These are phyloP conservation scores for Pythium aquatile DNA, from an alignment of 352 stramenopile species.

Conservation along the genomic window DNA sequence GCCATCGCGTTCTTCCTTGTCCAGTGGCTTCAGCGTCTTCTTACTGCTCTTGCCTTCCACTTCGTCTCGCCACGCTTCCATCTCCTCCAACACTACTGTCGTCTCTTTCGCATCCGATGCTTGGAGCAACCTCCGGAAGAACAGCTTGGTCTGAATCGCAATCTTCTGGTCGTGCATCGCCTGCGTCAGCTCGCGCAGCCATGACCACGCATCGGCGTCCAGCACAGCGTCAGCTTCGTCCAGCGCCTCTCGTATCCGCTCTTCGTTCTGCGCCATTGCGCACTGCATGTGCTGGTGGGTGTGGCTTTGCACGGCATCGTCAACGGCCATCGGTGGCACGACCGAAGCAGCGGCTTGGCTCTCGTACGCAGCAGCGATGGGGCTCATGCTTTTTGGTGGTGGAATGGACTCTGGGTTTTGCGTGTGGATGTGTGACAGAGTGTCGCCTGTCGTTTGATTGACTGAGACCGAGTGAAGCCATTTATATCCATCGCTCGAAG, in stretches of 20 bases:
- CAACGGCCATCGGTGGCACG: not conserved
- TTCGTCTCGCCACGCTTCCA: constrained; percentile 17
- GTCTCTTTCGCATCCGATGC: not conserved
- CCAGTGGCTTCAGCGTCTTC: not conserved
- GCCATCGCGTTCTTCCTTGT: constrained; percentile 16
- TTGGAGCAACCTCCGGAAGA: constrained; percentile 21
- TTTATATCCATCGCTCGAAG: constrained; percentile 16
- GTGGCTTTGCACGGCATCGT: not conserved
- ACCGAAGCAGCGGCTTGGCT: not conserved
- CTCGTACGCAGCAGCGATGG: constrained; percentile 7
- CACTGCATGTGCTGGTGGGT: constrained; percentile 8
- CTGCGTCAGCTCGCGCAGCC: constrained; percentile 16
- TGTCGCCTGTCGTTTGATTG: not conserved
- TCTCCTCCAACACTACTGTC: constrained; percentile 11
- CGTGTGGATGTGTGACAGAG: not conserved
- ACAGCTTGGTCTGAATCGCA: constrained; percentile 17
- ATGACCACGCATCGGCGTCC: constrained; percentile 12
- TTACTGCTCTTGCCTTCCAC: not conserved
- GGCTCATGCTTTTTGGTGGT: constrained; percentile 9
- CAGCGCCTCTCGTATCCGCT: constrained; percentile 20
- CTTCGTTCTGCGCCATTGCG: constrained; percentile 8
- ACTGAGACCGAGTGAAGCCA: constrained; percentile 20
- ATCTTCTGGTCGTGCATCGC: constrained; percentile 14
- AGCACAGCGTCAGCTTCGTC: constrained; percentile 17
- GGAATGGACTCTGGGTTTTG: no score